Conservation (phyloP, 306 rosid species). For the Phaseolus lunatus region DNA sequence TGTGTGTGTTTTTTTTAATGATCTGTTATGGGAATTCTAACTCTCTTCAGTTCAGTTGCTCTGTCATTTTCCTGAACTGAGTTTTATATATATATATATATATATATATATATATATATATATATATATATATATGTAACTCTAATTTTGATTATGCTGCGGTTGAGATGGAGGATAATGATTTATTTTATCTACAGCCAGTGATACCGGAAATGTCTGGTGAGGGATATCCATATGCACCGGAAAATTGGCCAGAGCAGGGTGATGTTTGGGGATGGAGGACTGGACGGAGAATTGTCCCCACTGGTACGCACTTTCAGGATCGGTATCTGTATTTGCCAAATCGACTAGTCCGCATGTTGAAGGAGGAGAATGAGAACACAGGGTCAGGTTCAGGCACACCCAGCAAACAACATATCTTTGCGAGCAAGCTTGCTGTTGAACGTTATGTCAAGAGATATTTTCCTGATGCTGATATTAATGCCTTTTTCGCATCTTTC, state of each 20-base stretch:
- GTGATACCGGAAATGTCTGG: conserved; percentile 60
- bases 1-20: no score
- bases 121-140: no score
- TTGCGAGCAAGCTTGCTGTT: conserved; percentile 79
- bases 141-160: no score
- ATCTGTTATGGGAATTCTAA: no score
- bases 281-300: conserved; percentile 69
- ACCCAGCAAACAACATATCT: conserved; percentile 21
- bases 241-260: conserved; percentile 69
- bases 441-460: conserved; percentile 60
- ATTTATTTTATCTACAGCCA: conserved; percentile 18
- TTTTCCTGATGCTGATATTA: conserved; percentile 57
- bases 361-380: not conserved
- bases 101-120: no score
- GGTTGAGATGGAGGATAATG: not conserved
- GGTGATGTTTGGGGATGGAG: conserved; percentile 90
- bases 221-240: conserved; percentile 87
- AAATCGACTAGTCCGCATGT: conserved; percentile 27
- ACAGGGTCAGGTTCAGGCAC: not conserved
- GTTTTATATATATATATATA: no score
- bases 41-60: no score
- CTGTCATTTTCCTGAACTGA: no score
- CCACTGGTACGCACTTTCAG: conserved; percentile 55
- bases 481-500: conserved; percentile 72
- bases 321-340: conserved; percentile 90